Base-by-base conservation (phyloP, 73 alveolate species). In the Halteria grandinella region DNA sequence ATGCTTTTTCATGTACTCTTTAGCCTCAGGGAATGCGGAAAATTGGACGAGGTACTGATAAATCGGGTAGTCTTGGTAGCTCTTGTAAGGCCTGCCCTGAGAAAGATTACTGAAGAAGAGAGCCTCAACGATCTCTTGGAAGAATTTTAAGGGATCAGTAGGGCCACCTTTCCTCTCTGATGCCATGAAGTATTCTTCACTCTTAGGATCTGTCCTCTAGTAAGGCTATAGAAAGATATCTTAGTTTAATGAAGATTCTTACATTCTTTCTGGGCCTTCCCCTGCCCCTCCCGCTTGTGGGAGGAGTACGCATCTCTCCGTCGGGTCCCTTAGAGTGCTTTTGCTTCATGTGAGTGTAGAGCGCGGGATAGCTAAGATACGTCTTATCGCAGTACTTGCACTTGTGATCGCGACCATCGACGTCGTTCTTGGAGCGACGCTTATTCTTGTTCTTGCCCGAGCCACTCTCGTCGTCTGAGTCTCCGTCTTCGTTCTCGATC, bases 311-410 rank as follows among this genome's bases (percentile, higher is more conserved):
- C 10, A 49, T 49, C 43, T 75, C 51, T 11, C 88, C 84, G 34
- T 58, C 81, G 1, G 88, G 81, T 17, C 85, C 81, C 20, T 64
- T 55, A 15, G 85, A 15, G 76, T 97, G 99, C 85, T 97, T 97
- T 28, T 97, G 72, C 88, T 94, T 97, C 78, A 90, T 90, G 71
- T 97, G 99, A 23, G 99, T 97, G 82, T 97, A 97, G 37, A 97
- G 96, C 6, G 99, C 99, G 39, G 99, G 99, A 85, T 97, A 97
- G 43, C 96, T 78, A 55, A 97, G 88, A 89, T 97, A 97, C 71
- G 95, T 91, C 88, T 97, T 97, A 28, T 97, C 99, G 80, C 99
- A 97, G 43, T 34, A 64, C 8, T 44, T 41, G 57, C 93, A 84
- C 47, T 73, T 74, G 64, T 28, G 58, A 40, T 84, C 86, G 49